Percentiles rank a stretch among this genome's conserved stretches.
phyloP scores from a whole-genome alignment of 2,329 filamentous ascomycete genomes.

The Macrophomina phaseolina region DNA sequence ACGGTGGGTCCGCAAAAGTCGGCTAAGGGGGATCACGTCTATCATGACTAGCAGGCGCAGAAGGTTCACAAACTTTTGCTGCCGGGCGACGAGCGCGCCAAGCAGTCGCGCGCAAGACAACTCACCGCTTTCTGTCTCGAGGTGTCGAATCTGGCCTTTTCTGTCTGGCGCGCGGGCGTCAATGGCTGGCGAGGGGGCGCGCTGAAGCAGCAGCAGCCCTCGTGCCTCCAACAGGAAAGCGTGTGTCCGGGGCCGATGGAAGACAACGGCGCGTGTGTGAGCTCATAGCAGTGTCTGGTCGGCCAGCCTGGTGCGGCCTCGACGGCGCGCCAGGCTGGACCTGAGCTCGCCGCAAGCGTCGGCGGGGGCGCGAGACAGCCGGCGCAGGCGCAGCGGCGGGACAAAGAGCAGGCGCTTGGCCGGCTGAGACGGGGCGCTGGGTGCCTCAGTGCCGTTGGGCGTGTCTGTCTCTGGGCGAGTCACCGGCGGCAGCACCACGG shows the following conservation, averaged over 20 bases:
- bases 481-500: neutral
- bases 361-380: neutral
- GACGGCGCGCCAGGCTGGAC: neutral
- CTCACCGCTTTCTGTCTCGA: neutral
- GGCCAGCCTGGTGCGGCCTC: neutral
- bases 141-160: neutral
- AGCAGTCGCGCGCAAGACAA: neutral
- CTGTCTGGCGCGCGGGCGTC: neutral
- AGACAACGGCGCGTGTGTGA: conserved; percentile 17
- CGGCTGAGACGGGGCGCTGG: neutral
- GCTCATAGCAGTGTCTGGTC: neutral
- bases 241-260: neutral
- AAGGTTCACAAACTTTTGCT: conserved; percentile 5
- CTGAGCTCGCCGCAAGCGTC: conserved; percentile 10
- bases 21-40: conserved; percentile 19
- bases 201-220: neutral
- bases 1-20: conserved; percentile 13
- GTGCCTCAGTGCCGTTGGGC: conserved; percentile 3
- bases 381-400: neutral
- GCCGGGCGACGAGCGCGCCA: conserved; percentile 1
- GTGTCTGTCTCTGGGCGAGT: neutral
- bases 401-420: conserved; percentile 11
- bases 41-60: conserved; percentile 23
- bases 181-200: neutral
- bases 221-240: neutral